These are phyloP conservation scores for Paraphaeosphaeria minitans DNA, from an alignment of 2,329 filamentous ascomycete genomes.

Conservation along the genomic window DNA sequence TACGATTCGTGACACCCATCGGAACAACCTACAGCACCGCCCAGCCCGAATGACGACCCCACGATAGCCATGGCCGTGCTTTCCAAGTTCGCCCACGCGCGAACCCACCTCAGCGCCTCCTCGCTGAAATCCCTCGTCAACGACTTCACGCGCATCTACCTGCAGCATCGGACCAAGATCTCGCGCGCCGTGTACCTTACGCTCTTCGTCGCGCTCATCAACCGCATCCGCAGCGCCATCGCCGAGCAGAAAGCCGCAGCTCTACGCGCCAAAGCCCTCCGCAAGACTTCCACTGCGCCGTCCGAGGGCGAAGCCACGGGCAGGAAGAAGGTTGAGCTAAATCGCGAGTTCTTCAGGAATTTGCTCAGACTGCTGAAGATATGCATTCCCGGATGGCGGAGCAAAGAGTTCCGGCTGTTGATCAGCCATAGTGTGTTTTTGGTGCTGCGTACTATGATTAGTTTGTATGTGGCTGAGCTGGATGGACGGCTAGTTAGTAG, in stretches of 20 bases:
- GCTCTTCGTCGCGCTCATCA: constrained; percentile 55
- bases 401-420: constrained; percentile 83
- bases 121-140: constrained; percentile 45
- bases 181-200: constrained; percentile 50
- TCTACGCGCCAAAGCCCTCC: constrained; percentile 63
- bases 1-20: background rate
- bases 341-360: constrained; percentile 82
- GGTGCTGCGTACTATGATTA: constrained; percentile 87
- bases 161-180: constrained; percentile 48
- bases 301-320: constrained; percentile 45
- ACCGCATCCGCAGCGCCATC: constrained; percentile 89
- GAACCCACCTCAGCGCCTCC: constrained; percentile 35
- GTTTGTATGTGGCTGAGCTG: constrained; percentile 93
- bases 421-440: constrained; percentile 93
- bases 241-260: constrained; percentile 90
- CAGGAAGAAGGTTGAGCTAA: constrained; percentile 86
- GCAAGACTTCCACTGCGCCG: constrained; percentile 51
- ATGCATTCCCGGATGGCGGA: constrained; percentile 87
- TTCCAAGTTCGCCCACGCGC: constrained; percentile 45
- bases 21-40: background rate
- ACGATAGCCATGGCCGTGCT: constrained; percentile 47
- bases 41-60: constrained; percentile 22
- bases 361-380: constrained; percentile 80
- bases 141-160: constrained; percentile 46
- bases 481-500: constrained; percentile 93